These are phyloP conservation scores for Jasminum sambac DNA, from an alignment of 257 asterid genomes.

Conservation along the genomic window DNA sequence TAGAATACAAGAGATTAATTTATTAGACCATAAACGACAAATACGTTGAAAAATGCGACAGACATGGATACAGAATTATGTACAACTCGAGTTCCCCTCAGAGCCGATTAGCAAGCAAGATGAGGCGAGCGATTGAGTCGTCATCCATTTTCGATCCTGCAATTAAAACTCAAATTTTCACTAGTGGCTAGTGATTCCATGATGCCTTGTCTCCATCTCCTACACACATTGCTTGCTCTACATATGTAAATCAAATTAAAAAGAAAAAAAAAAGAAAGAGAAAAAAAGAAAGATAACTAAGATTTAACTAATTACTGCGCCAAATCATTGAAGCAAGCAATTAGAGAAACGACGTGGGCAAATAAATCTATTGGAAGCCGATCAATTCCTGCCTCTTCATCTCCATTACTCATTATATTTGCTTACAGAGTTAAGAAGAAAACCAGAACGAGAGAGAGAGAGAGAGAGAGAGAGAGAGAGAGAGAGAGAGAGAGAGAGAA, in stretches of 20 bases:
- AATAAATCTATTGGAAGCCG: neutral
- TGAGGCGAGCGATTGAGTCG: constrained; percentile 73
- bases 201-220: constrained; percentile 90
- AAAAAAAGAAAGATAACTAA: neutral
- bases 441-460: too few species aligned
- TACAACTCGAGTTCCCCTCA: too few species aligned
- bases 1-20: too few species aligned
- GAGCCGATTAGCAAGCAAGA: constrained; percentile 49
- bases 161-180: constrained; percentile 64
- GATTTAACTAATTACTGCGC: neutral
- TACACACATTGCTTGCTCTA: constrained; percentile 71
- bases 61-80: too few species aligned
- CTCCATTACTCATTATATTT: too few species aligned
- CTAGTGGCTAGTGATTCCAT: constrained; percentile 69
- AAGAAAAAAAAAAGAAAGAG: neutral
- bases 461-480: too few species aligned
- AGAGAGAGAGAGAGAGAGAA: too few species aligned
- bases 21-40: too few species aligned
- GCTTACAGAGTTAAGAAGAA: too few species aligned
- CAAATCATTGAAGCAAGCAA: neutral
- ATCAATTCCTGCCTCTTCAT: too few species aligned
- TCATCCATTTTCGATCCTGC: constrained; percentile 91
- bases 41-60: too few species aligned
- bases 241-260: neutral
- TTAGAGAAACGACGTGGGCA: neutral